phyloP scores from a whole-genome alignment of 768 basidiomycete genomes.

The Suillus placidus region DNA sequence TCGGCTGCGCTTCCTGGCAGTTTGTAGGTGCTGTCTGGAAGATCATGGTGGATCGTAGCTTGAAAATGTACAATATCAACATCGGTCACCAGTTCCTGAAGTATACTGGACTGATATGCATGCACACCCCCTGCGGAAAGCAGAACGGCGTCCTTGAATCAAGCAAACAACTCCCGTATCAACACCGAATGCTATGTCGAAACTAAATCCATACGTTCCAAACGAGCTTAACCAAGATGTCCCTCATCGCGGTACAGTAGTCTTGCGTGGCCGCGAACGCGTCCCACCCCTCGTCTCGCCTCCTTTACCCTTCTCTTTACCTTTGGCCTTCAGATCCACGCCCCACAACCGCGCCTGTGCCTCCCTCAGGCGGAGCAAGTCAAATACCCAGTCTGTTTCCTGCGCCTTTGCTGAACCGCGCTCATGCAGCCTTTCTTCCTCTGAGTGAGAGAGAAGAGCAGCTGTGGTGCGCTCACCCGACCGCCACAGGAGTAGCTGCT shows the following conservation, averaged over 20 bases:
- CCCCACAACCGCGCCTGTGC: constrained; percentile 43
- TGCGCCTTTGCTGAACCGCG: constrained; percentile 49
- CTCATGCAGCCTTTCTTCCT: constrained; percentile 59
- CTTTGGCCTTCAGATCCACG: constrained; percentile 31
- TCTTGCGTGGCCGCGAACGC: constrained; percentile 30
- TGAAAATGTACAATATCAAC: background rate
- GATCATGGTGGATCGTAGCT: background rate
- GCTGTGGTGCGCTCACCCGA: constrained; percentile 55
- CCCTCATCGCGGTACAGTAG: constrained; percentile 22
- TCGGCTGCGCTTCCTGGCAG: background rate
- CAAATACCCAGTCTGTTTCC: constrained; percentile 72
- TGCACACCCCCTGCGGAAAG: background rate
- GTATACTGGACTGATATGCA: background rate
- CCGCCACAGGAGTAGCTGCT: constrained; percentile 78
- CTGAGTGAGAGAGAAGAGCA: constrained; percentile 49
- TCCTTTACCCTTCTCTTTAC: constrained; percentile 24
- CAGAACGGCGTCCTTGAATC: background rate
- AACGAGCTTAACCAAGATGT: background rate
- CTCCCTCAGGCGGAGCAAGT: constrained; percentile 48
- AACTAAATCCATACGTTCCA: background rate
- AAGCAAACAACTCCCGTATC: background rate
- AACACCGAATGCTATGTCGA: constrained; percentile 1
- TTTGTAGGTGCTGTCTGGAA: background rate
- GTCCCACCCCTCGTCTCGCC: constrained; percentile 27
- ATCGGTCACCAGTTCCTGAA: background rate